A percentile compares a stretch with the other conserved stretches of the same genome.
These are phyloP conservation scores for Endothia cerciana DNA, from an alignment of 2,329 filamentous ascomycete genomes.

Conservation along the genomic window DNA sequence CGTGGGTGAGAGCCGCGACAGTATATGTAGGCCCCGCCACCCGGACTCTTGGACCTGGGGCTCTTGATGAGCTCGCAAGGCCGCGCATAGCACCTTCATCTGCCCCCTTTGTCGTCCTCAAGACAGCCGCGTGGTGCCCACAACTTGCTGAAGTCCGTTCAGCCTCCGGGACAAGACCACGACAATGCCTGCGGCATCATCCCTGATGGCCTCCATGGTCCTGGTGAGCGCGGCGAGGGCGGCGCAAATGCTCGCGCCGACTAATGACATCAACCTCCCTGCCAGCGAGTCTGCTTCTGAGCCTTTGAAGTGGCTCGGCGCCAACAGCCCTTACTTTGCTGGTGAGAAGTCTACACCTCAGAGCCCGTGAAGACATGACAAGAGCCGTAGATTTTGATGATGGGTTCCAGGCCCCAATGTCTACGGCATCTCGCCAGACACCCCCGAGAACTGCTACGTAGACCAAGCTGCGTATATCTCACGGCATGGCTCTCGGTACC, in stretches of 20 bases:
- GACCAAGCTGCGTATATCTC: constrained; percentile 64
- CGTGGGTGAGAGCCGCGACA: background rate
- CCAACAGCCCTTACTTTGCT: constrained; percentile 57
- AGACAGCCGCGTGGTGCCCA: background rate
- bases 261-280: constrained; percentile 30
- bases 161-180: background rate
- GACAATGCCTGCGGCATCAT: constrained; percentile 20
- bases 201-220: constrained; percentile 20
- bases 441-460: constrained; percentile 60
- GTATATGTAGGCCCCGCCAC: constrained; percentile 18
- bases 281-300: constrained; percentile 29
- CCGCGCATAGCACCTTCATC: constrained; percentile 8
- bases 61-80: background rate
- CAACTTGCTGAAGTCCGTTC: background rate
- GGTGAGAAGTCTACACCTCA: constrained; percentile 40
- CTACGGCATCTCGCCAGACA: constrained; percentile 55
- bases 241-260: constrained; percentile 31
- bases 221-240: constrained; percentile 26
- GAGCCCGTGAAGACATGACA: background rate
- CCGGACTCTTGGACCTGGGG: background rate
- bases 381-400: constrained; percentile 15
- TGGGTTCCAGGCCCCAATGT: constrained; percentile 55
- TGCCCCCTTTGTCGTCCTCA: background rate
- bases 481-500: constrained; percentile 66
- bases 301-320: constrained; percentile 48